phyloP scores from a whole-genome alignment of 768 basidiomycete genomes.

The Pisolithus orientalis region DNA sequence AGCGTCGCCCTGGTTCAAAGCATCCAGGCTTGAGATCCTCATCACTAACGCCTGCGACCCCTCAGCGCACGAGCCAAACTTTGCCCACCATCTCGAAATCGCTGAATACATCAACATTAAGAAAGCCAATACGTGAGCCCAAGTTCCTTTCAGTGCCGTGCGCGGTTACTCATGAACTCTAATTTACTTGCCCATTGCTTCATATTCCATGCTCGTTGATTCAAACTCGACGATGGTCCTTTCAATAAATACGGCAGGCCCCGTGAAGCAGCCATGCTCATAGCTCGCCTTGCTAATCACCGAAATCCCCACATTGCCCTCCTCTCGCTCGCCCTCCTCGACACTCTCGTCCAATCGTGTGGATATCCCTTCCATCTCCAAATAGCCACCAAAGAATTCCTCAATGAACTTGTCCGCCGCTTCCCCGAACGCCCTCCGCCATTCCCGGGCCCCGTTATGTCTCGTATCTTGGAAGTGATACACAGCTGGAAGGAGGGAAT shows the following conservation, averaged over 20 bases:
- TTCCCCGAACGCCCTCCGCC: slow-evolving; percentile 97
- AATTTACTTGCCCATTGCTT: not conserved
- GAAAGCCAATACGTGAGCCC: slow-evolving; percentile 87
- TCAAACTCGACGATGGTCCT: not conserved
- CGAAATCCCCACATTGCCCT: slow-evolving; percentile 89
- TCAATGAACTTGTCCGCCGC: slow-evolving; percentile 95
- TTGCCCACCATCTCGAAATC: slow-evolving; percentile 86
- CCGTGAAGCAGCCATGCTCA: slow-evolving; percentile 83
- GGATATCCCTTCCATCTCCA: slow-evolving; percentile 98
- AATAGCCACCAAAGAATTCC: slow-evolving; percentile 93
- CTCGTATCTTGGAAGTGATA: slow-evolving; percentile 86
- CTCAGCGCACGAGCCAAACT: slow-evolving; percentile 81
- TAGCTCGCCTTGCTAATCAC: slow-evolving; percentile 83
- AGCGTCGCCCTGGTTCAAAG: slow-evolving; percentile 45
- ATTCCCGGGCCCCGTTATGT: slow-evolving; percentile 93
- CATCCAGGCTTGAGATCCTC: slow-evolving; percentile 63
- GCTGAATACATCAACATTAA: slow-evolving; percentile 91
- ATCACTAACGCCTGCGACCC: slow-evolving; percentile 85
- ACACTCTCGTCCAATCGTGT: slow-evolving; percentile 90
- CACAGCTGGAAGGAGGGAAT: slow-evolving; percentile 93
- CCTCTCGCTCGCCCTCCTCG: slow-evolving; percentile 78
- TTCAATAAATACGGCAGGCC: slow-evolving; percentile 43
- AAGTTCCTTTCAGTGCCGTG: slow-evolving; percentile 8
- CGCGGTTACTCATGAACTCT: not conserved
- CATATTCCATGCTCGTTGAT: not conserved